These are phyloP conservation scores for Petrea volubilis DNA, from an alignment of 257 asterid genomes.

Conservation along the genomic window DNA sequence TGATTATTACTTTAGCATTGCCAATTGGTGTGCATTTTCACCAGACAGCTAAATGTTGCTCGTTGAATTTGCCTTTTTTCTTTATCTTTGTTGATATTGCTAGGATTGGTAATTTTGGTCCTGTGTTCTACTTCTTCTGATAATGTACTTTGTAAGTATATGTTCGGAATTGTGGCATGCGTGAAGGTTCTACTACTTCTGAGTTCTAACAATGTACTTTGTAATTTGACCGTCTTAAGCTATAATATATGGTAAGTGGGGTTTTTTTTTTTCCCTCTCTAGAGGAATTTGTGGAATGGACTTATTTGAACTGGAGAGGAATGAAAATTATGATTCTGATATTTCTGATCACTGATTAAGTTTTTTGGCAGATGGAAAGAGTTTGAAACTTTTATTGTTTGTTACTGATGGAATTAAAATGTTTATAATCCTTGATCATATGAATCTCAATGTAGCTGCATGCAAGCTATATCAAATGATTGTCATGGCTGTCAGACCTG, in stretches of 20 bases:
- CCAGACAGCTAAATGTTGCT: slow-evolving; percentile 2
- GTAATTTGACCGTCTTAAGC: not conserved
- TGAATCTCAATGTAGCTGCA: slow-evolving; percentile 6
- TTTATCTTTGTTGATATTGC: not conserved
- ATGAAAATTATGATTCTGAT: not conserved
- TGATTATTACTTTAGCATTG: slow-evolving; percentile 10
- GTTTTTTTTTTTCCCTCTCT: not conserved
- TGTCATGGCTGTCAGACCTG: not conserved
- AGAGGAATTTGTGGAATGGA: not conserved
- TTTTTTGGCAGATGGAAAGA: not conserved
- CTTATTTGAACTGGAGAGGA: not conserved
- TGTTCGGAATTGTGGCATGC: too few relatives aligned
- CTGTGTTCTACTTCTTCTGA: not conserved
- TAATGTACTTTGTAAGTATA: not conserved
- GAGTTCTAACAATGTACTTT: slow-evolving; percentile 1
- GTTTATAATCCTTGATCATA: slow-evolving; percentile 2
- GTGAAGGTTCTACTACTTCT: not conserved
- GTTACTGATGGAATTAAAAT: not conserved
- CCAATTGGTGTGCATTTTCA: slow-evolving; percentile 10
- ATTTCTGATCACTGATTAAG: not conserved
- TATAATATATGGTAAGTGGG: not conserved
- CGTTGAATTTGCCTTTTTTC: not conserved
- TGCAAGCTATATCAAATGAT: not conserved
- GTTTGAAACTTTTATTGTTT: not conserved
- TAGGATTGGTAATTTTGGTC: not conserved